A percentile compares a stretch with the other conserved stretches of the same genome.
Conservation (phyloP, 129 eudicot species). For the Saposhnikovia divaricata region DNA sequence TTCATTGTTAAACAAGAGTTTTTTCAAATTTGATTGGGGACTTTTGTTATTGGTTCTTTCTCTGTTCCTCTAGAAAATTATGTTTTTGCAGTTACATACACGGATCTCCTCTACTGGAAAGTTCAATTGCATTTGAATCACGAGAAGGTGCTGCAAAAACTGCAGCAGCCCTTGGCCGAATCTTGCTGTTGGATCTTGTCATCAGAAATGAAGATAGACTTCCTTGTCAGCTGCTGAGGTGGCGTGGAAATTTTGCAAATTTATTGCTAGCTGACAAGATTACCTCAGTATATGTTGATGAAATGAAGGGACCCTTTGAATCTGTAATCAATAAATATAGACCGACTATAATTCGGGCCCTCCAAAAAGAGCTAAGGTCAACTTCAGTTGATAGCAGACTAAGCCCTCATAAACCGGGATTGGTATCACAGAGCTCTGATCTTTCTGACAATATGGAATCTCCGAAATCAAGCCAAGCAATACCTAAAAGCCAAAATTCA, state of each 20-base stretch:
- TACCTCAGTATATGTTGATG: constrained; percentile 45
- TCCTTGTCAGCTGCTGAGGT: constrained; percentile 77
- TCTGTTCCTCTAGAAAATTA: neutral
- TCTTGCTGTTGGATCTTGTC: constrained; percentile 84
- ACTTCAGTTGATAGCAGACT: constrained; percentile 70
- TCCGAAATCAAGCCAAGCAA: constrained; percentile 38
- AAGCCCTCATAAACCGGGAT: constrained; percentile 38
- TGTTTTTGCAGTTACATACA: constrained; percentile 65
- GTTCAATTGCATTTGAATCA: constrained; percentile 59
- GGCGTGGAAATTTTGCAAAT: constrained; percentile 96
- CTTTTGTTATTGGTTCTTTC: neutral
- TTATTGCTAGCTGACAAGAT: constrained; percentile 66
- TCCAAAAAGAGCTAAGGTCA: constrained; percentile 80
- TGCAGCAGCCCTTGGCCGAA: constrained; percentile 83
- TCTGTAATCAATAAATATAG: constrained; percentile 65
- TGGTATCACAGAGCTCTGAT: constrained; percentile 53
- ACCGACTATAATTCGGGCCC: constrained; percentile 67
- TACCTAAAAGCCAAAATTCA: constrained; percentile 40
- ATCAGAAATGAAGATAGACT: constrained; percentile 96
- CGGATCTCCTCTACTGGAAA: constrained; percentile 85
- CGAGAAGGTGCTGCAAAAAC: constrained; percentile 72
- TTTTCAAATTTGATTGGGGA: neutral
- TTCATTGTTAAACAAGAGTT: neutral
- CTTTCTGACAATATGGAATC: constrained; percentile 52
- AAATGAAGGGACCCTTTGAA: constrained; percentile 66